Evolutionary conservation across 306 rosid species (phyloP).

Genomic region (Echinosophora koreensis): DNA sequence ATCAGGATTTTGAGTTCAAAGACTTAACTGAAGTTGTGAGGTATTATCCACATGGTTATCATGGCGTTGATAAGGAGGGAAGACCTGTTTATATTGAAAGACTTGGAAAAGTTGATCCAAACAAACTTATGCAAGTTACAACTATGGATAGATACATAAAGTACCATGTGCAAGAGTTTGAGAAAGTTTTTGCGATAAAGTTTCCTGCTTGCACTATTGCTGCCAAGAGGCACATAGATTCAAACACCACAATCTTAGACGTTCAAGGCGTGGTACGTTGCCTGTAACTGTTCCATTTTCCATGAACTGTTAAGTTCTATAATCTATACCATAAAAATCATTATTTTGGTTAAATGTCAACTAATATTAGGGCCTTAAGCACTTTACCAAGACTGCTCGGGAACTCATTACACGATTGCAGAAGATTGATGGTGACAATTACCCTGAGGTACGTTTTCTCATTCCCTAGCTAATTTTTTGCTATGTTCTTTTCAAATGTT

Average conservation of each 20-base stretch:
- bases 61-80: conserved; percentile 96
- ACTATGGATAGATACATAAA: conserved; percentile 88
- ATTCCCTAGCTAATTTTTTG: not conserved
- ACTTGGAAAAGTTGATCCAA: conserved; percentile 94
- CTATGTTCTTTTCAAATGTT: conserved; percentile 15
- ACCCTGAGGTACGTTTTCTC: conserved; percentile 80
- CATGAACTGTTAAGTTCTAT: conserved; percentile 20
- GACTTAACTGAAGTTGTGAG: conserved; percentile 79
- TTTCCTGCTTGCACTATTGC: conserved; percentile 99
- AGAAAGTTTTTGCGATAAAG: conserved; percentile 81
- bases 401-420: conserved; percentile 85
- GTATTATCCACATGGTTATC: conserved; percentile 96
- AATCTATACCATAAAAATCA: conserved; percentile 1
- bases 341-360: conserved; percentile 34
- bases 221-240: conserved; percentile 95
- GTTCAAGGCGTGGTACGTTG: conserved; percentile 96
- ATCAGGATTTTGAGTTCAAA: conserved; percentile 88
- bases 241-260: conserved; percentile 94
- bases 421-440: conserved; percentile 94
- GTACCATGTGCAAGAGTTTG: conserved; percentile 95
- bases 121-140: conserved; percentile 95
- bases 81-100: conserved; percentile 95
- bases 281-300: conserved; percentile 30
- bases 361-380: conserved; percentile 78
- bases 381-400: conserved; percentile 92